Conservation (phyloP, 2,329 filamentous ascomycete genomes). For the Ceratocystis alfenasii region DNA sequence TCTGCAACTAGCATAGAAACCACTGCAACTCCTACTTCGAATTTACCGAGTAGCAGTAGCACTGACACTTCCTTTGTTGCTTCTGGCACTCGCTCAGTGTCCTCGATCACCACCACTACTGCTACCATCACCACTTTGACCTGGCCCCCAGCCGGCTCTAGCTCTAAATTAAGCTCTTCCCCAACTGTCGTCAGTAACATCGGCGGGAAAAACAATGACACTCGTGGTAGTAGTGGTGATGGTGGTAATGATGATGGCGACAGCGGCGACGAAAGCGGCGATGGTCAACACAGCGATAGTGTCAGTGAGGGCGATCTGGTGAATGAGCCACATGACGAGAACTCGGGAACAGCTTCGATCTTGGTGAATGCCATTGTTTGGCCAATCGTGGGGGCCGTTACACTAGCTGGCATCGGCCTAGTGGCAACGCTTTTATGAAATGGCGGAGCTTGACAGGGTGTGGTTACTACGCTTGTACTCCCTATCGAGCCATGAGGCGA, state of each 20-base stretch:
- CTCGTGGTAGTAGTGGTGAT: neutral
- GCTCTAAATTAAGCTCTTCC: neutral
- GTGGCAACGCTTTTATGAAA: slow-evolving; percentile 6
- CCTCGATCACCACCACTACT: neutral
- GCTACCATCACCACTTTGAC: neutral
- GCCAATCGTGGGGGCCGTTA: slow-evolving; percentile 16
- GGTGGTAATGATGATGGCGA: neutral
- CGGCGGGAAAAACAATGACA: neutral
- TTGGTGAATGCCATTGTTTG: slow-evolving; percentile 20
- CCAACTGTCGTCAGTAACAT: neutral
- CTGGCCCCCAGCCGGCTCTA: neutral
- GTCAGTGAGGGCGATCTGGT: neutral
- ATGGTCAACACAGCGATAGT: slow-evolving; percentile 2
- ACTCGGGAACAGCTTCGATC: slow-evolving; percentile 1
- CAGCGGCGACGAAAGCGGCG: neutral
- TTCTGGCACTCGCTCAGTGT: neutral
- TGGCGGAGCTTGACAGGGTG: neutral
- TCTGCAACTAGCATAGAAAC: neutral
- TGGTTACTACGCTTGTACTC: neutral
- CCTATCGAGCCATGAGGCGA: neutral
- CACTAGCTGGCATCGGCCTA: slow-evolving; percentile 9
- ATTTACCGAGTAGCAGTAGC: neutral
- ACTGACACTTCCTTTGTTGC: neutral
- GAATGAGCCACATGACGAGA: neutral
- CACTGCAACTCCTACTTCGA: slow-evolving; percentile 1